These are phyloP conservation scores for Heliamphora exappendiculata DNA, from an alignment of 148 eudicot species.

Conservation along the genomic window DNA sequence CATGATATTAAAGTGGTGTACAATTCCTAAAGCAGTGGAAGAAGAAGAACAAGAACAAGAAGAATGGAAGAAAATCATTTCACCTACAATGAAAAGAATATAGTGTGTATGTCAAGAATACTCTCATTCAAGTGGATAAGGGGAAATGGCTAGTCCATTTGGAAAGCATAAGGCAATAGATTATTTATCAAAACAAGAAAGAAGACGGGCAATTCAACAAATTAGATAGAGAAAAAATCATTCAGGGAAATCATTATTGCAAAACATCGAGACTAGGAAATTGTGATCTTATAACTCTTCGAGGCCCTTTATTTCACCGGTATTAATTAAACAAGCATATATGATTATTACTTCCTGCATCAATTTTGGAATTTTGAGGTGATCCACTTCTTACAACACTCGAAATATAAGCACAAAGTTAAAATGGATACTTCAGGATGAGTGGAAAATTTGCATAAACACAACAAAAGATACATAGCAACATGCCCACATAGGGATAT, in stretches of 20 bases:
- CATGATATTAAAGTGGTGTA: neutral
- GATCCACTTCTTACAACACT: neutral
- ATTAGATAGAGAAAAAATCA: neutral
- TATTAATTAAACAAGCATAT: neutral
- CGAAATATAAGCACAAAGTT: neutral
- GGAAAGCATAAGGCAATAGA: neutral
- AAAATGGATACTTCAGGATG: neutral
- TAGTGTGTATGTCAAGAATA: neutral
- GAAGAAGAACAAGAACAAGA: neutral
- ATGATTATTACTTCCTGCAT: neutral
- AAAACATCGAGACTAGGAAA: neutral
- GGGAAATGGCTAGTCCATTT: neutral
- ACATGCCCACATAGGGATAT: neutral
- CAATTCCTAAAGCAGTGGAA: neutral
- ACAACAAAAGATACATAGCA: neutral
- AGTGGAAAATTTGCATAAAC: neutral
- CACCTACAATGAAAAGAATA: neutral
- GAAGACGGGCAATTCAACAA: neutral
- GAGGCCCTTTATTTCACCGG: neutral
- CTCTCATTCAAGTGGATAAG: neutral
- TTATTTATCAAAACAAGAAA: neutral
- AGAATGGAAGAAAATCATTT: neutral
- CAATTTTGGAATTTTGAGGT: neutral
- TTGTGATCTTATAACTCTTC: neutral
- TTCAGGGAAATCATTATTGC: neutral